Evolutionary conservation across 768 basidiomycete genomes (phyloP).

Genomic region (Suillus variegatus): DNA sequence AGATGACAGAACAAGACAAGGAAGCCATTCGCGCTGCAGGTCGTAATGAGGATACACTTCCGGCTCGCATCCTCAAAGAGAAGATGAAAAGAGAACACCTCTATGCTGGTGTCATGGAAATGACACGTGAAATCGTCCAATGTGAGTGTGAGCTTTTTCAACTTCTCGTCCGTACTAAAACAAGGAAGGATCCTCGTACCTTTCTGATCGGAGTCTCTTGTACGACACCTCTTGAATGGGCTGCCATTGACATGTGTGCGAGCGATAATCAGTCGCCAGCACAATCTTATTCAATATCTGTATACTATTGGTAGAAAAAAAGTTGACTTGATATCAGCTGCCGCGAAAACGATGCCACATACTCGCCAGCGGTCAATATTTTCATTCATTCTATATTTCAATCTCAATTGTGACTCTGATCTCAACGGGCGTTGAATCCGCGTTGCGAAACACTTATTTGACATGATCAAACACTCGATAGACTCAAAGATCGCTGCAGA

Average conservation of each 20-base stretch:
- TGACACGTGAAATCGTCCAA: not conserved
- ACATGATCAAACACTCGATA: constrained; percentile 90
- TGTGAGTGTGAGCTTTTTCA: not conserved
- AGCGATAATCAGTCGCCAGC: not conserved
- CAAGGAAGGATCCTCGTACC: not conserved
- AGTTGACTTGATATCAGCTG: constrained; percentile 24
- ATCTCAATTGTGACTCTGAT: constrained; percentile 98
- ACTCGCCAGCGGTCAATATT: not conserved
- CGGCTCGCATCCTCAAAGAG: not conserved
- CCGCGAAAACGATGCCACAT: not conserved
- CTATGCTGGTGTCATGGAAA: not conserved
- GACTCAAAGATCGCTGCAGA: constrained; percentile 90
- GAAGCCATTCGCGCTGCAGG: constrained; percentile 8
- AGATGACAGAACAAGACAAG: constrained; percentile 20
- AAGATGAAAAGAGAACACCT: not conserved
- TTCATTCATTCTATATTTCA: constrained; percentile 90
- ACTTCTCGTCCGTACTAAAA: not conserved
- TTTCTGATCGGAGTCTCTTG: not conserved
- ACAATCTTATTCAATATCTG: constrained; percentile 45
- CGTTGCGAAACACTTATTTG: constrained; percentile 97
- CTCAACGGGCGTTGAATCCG: constrained; percentile 67
- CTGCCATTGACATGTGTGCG: not conserved
- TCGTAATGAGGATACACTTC: not conserved
- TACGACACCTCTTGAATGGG: not conserved
- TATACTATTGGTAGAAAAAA: constrained; percentile 87